Evolutionary conservation across 2,329 filamentous ascomycete species (phyloP), one percentile per base, ranked within the genome.

Genomic region (Lasiodiplodia gonubiensis): DNA sequence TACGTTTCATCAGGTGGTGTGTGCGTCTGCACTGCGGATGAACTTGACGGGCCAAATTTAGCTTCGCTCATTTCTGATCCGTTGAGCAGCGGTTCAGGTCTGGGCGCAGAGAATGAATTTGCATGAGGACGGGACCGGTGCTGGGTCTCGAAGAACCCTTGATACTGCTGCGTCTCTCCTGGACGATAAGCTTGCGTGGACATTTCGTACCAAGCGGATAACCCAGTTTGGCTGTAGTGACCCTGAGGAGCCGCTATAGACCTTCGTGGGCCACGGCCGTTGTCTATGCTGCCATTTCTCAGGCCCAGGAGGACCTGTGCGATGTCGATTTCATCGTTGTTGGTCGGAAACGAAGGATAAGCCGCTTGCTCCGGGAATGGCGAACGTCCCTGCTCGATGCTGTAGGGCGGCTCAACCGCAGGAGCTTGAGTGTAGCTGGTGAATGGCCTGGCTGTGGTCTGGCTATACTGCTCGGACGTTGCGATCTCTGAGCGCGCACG

Each of bases 401-500:
- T 51, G 25, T 78, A 77, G 42, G 76, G 74, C 75, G 74, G 78
- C 27, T 64, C 46, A 23, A 46, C 49, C 14, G 46, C 42, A 25
- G 57, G 59, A 12, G 39, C 53, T n/a, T 55, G 53, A 21, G 53
- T 51, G 77, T 84, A 81, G 74, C 82, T 84, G 46, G 82, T 84
- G 54, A 80, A 79, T 18, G 83, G 83, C 67, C 83, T 74, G 39
- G 80, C 78, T 37, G 76, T 74, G 42, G 75, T 73, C 30, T 71
- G 72, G 33, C 74, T 71, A 54, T 79, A 74, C 23, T 80, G 75
- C 27, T 79, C 77, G 21, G 82, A 83, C 30, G 83, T 82, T 18
- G 80, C 79, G 63, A 85, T 80, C 72, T 89, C 87, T 52, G 88
- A 89, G 70, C 87, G 84, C 59, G 86, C 83, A 51, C 88, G 84